Conservation (phyloP, 148 eudicot genomes). For the Vaccinium macrocarpon region DNA sequence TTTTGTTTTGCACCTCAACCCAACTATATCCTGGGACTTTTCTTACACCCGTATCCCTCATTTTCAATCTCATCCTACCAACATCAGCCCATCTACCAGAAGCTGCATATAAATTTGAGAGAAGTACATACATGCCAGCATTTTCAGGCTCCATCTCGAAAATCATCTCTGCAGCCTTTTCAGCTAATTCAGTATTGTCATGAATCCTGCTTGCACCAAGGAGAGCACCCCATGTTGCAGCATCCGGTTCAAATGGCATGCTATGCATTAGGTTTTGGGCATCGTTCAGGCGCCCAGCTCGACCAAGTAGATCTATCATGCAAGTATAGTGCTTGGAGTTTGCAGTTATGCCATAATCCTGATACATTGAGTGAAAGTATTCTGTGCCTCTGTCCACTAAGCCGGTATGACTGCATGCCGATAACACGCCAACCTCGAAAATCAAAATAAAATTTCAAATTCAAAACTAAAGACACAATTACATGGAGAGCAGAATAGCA, state of each 20-base stretch:
- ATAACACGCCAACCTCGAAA: slow-evolving; percentile 44
- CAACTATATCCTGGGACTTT: slow-evolving; percentile 53
- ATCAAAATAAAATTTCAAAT: not conserved
- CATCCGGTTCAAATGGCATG: slow-evolving; percentile 53
- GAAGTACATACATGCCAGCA: slow-evolving; percentile 48
- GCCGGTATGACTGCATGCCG: slow-evolving; percentile 50
- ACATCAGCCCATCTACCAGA: slow-evolving; percentile 49
- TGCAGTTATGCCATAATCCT: slow-evolving; percentile 37
- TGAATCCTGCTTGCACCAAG: slow-evolving; percentile 48
- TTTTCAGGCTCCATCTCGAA: slow-evolving; percentile 45
- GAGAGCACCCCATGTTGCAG: slow-evolving; percentile 54
- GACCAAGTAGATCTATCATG: slow-evolving; percentile 49
- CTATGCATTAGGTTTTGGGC: slow-evolving; percentile 33
- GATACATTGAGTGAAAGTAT: slow-evolving; percentile 37
- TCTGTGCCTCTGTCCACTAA: slow-evolving; percentile 40
- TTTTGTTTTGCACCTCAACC: slow-evolving; percentile 49
- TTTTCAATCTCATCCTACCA: slow-evolving; percentile 36
- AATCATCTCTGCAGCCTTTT: slow-evolving; percentile 45
- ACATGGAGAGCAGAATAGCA: not conserved
- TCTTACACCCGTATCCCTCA: slow-evolving; percentile 40
- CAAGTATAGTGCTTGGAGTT: slow-evolving; percentile 42
- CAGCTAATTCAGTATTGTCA: slow-evolving; percentile 42
- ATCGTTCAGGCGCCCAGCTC: slow-evolving; percentile 44
- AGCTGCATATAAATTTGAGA: slow-evolving; percentile 50
- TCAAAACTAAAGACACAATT: not conserved